Percentiles rank a stretch among this genome's conserved stretches.
phyloP scores from a whole-genome alignment of 2,329 filamentous ascomycete genomes.

The Eutypella sp. region DNA sequence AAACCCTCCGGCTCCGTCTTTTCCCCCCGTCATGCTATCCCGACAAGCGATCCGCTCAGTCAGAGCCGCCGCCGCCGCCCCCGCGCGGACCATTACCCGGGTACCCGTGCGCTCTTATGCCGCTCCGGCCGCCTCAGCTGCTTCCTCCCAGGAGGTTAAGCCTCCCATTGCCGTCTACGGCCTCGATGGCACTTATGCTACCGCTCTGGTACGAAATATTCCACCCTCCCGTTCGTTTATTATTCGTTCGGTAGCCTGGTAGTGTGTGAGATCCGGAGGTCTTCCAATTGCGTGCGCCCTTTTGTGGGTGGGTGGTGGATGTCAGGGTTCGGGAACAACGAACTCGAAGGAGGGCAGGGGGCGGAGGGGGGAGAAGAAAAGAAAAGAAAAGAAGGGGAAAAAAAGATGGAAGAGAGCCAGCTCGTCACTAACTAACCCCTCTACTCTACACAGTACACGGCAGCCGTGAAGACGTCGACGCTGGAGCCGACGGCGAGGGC shows the following conservation, averaged over 20 bases:
- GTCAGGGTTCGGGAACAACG: too few species aligned
- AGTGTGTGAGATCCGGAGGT: too few species aligned
- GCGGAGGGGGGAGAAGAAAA: too few species aligned
- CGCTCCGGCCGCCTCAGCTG: constrained; percentile 45
- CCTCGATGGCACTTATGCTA: constrained; percentile 96
- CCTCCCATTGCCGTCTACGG: constrained; percentile 90
- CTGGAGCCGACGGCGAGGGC: constrained; percentile 84
- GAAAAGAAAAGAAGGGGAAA: too few species aligned
- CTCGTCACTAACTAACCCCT: constrained; percentile 25
- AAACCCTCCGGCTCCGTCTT: too few species aligned
- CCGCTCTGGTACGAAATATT: constrained; percentile 76
- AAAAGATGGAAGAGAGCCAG: constrained; percentile 4
- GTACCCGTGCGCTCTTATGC: constrained; percentile 72
- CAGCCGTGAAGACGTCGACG: constrained; percentile 78
- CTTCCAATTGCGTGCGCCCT: too few species aligned
- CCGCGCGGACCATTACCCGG: constrained; percentile 54
- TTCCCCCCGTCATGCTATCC: constrained; percentile 57
- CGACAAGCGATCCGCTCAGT: constrained; percentile 54
- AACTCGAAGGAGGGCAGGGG: too few species aligned
- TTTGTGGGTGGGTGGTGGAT: too few species aligned
- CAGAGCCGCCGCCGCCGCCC: constrained; percentile 52
- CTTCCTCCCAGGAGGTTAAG: constrained; percentile 58
- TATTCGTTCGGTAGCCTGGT: neutral
- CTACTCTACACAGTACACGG: constrained; percentile 74
- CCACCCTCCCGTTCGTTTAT: constrained; percentile 2